Conservation (phyloP, 1,284 basidiomycete genomes). For the Apiotrichum mycotoxinovorans region DNA sequence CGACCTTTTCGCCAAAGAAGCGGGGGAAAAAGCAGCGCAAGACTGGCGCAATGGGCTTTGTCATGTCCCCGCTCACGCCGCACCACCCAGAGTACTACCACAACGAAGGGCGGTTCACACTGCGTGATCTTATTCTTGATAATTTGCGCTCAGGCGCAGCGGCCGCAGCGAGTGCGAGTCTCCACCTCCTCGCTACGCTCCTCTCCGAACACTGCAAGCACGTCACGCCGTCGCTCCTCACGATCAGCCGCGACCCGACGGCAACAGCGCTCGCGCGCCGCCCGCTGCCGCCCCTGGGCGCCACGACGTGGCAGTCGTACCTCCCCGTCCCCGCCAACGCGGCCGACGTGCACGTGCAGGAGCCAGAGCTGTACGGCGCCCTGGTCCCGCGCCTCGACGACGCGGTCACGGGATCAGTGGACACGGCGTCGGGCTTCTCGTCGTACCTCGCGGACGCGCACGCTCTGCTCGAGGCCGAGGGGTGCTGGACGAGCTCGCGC, state of each 20-base stretch:
- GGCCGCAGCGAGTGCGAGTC: slow-evolving; percentile 65
- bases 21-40: slow-evolving; percentile 11
- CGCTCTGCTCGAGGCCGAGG: slow-evolving; percentile 28
- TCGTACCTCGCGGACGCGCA: slow-evolving; percentile 40
- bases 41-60: slow-evolving; percentile 29
- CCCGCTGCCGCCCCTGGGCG: slow-evolving; percentile 19
- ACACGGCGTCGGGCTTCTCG: slow-evolving; percentile 81
- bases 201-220: slow-evolving; percentile 65
- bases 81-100: slow-evolving; percentile 58
- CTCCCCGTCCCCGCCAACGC: slow-evolving; percentile 23
- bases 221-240: slow-evolving; percentile 64
- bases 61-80: slow-evolving; percentile 22
- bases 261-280: slow-evolving; percentile 49
- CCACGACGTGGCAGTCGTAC: neutral
- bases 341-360: slow-evolving; percentile 33
- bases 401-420: slow-evolving; percentile 57
- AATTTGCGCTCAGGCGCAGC: slow-evolving; percentile 68
- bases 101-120: slow-evolving; percentile 74
- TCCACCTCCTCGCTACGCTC: slow-evolving; percentile 74
- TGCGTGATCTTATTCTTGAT: slow-evolving; percentile 78
- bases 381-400: slow-evolving; percentile 77
- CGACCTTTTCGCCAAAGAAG: slow-evolving; percentile 10
- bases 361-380: slow-evolving; percentile 66
- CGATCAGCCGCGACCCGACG: slow-evolving; percentile 63
- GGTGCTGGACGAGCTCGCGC: slow-evolving; percentile 27